These are phyloP conservation scores for Entoloma clypeatum DNA, from an alignment of 1,284 basidiomycete species.

Conservation along the genomic window DNA sequence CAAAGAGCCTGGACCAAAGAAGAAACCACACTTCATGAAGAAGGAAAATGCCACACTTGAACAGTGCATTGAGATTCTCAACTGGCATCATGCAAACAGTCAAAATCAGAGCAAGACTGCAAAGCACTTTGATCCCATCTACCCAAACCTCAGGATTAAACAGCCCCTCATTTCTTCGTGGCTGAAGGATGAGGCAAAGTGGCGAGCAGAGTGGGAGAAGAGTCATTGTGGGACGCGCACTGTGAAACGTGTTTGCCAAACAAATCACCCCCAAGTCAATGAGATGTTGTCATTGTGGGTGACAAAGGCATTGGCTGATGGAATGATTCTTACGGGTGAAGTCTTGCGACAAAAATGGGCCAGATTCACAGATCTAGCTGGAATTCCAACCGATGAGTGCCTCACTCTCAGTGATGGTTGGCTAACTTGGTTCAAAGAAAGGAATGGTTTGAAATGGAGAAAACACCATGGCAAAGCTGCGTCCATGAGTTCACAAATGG, in stretches of 20 bases:
- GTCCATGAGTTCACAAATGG: neutral
- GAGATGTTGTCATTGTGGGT: neutral
- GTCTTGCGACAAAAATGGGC: constrained; percentile 2
- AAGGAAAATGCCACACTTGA: constrained; percentile 1
- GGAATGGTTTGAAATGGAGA: no score
- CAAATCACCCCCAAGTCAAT: neutral
- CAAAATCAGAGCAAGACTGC: no score
- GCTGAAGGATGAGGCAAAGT: neutral
- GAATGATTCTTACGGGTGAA: neutral
- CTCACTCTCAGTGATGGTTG: no score
- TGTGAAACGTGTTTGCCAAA: neutral
- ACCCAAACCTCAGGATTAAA: neutral
- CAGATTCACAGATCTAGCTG: neutral
- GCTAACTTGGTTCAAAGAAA: no score
- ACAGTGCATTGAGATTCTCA: neutral
- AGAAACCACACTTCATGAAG: neutral
- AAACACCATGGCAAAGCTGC: neutral
- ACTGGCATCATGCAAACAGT: neutral
- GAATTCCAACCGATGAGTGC: neutral
- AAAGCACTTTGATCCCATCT: neutral
- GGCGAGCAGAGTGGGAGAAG: neutral
- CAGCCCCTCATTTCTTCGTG: constrained; percentile 1
- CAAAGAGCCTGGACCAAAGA: no score
- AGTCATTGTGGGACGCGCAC: neutral
- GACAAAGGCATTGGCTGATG: neutral